Conservation (phyloP, 805 yeast genomes). For the Wickerhamomyces bovis region DNA sequence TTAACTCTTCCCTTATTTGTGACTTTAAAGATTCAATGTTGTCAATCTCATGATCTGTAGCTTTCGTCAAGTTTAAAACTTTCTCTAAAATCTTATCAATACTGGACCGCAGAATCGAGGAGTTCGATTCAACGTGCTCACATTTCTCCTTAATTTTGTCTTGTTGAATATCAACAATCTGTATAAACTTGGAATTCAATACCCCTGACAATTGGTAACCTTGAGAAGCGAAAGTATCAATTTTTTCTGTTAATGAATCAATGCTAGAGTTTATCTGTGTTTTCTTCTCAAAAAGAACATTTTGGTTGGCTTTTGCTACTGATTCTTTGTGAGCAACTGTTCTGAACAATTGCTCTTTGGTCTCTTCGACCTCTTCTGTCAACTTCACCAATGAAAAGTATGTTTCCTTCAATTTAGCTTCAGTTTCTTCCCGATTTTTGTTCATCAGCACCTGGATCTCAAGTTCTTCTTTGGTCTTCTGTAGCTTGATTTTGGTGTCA, state of each 20-base stretch:
- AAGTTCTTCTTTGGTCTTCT: slow-evolving; percentile 9
- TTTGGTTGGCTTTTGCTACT: slow-evolving; percentile 12
- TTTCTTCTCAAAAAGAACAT: slow-evolving; percentile 10
- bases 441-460: slow-evolving; percentile 13
- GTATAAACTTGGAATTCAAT: slow-evolving; percentile 12
- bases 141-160: slow-evolving; percentile 9
- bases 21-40: slow-evolving; percentile 11
- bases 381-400: slow-evolving; percentile 7
- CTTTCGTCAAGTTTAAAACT: not conserved
- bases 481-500: slow-evolving; percentile 2
- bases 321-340: slow-evolving; percentile 13
- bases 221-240: not conserved
- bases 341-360: slow-evolving; percentile 13
- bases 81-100: slow-evolving; percentile 7
- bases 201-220: slow-evolving; percentile 11
- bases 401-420: slow-evolving; percentile 13
- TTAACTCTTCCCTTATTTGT: slow-evolving; percentile 13
- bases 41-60: slow-evolving; percentile 8
- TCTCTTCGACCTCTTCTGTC: slow-evolving; percentile 7
- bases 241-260: not conserved
- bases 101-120: slow-evolving; percentile 1
- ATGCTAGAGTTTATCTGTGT: slow-evolving; percentile 1
- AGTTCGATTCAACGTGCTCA: not conserved
- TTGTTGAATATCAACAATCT: slow-evolving; percentile 11
- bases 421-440: slow-evolving; percentile 16